Percentiles rank a stretch among this genome's conserved stretches.
Evolutionary conservation across 1,284 basidiomycete species (phyloP).

Genomic region (Pascua guehoae): DNA sequence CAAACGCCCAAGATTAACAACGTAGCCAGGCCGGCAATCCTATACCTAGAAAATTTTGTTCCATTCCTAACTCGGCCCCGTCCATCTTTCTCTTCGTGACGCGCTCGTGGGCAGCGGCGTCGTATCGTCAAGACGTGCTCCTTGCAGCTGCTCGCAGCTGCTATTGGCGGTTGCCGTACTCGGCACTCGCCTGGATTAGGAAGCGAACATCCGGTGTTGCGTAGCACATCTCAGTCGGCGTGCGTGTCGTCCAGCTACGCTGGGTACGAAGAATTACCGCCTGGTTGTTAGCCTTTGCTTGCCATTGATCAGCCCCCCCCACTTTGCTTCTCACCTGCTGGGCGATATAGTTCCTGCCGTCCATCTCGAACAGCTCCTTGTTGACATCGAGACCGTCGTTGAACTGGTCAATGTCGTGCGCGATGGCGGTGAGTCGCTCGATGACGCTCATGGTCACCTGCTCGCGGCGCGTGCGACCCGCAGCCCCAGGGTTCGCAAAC

Average conservation of each 20-base stretch:
- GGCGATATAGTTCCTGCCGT: slow-evolving; percentile 85
- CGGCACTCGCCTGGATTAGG: slow-evolving; percentile 32
- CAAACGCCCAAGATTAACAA: too few relatives aligned
- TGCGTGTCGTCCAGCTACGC: slow-evolving; percentile 83
- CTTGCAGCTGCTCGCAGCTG: neutral
- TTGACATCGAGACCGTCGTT: slow-evolving; percentile 83
- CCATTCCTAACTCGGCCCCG: too few relatives aligned
- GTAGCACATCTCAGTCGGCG: slow-evolving; percentile 79
- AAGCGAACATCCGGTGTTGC: slow-evolving; percentile 58
- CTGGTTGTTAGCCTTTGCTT: slow-evolving; percentile 49
- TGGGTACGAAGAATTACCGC: slow-evolving; percentile 90
- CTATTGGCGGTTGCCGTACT: slow-evolving; percentile 14
- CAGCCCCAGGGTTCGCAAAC: slow-evolving; percentile 1
- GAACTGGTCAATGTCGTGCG: slow-evolving; percentile 77
- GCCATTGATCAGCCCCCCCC: neutral
- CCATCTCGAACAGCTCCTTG: slow-evolving; percentile 80
- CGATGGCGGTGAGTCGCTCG: slow-evolving; percentile 71
- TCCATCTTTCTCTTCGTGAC: neutral
- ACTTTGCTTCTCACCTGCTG: slow-evolving; percentile 65
- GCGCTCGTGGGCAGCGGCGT: neutral
- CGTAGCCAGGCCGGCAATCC: too few relatives aligned
- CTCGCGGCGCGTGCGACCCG: slow-evolving; percentile 66
- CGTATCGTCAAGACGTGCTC: neutral
- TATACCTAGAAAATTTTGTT: too few relatives aligned
- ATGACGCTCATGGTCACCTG: slow-evolving; percentile 65